Base-by-base conservation (phyloP, 2,329 filamentous ascomycete genomes). In the Pyrenochaeta sp. region DNA sequence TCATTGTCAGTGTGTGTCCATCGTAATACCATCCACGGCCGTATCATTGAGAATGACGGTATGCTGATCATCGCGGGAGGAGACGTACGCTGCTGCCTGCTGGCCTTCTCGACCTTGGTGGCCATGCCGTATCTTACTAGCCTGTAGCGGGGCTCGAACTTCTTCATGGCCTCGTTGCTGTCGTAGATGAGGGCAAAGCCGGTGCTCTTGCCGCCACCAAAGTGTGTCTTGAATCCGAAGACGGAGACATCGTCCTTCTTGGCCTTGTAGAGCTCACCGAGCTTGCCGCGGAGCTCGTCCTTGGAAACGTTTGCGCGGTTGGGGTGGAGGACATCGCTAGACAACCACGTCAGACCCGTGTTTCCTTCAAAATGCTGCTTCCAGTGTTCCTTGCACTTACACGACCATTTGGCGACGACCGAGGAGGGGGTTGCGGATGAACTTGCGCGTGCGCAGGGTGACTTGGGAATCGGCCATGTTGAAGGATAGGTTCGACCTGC, bases 341-440 rank as follows among this genome's bases (percentile, higher is more conserved):
- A 59, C 50, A 45, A 51, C 51, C 52, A 48, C 54, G 63, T 69
- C 60, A 68, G 64, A 64, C 53, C 49, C 41, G n/a, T n/a, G n/a
- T 41, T 44, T 50, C 49, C 49, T 40, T 55, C 48, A 43, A 32
- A 51, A 44, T 45, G 44, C 37, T 34, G 47, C 44, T 14, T 29
- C 38, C 44, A 39, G 42, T 43, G 38, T 49, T 42, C 53, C 51
- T 55, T 57, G 59, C 54, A 69, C 69, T 72, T 90, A 96, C 93
- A 96, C 89, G 81, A 96, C 93, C 90, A 97, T 96, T 88, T 97
- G 93, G 86, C 96, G 96, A 79, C 93, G 89, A 77, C 88, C 90
- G 76, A 99, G 88, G 75, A 99, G 90, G 78, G 94, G 90, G 87
- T 99, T 99, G 84, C 92, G 90, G 82, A 97, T 95, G 89, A 99